Percentiles rank a stretch among this genome's conserved stretches.
Evolutionary conservation across 2,329 filamentous ascomycete genomes (phyloP).

Genomic region (Apiospora aurea): DNA sequence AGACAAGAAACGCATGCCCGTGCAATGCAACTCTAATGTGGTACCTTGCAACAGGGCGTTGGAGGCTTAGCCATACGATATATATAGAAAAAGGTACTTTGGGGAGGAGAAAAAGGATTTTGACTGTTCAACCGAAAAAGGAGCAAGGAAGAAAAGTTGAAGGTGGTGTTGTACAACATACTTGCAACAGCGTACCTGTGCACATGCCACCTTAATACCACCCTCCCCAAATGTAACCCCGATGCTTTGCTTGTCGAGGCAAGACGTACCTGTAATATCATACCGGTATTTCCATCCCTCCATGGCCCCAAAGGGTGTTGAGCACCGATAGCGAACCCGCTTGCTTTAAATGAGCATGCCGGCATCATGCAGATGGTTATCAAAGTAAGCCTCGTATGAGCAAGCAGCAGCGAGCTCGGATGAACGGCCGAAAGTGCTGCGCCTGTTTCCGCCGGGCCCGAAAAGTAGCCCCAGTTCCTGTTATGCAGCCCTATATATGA

Average conservation of each 20-base stretch:
- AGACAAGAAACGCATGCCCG: constrained; percentile 10
- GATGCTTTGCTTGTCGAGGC: not conserved
- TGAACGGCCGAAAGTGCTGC: not conserved
- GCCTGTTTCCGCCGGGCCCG: not conserved
- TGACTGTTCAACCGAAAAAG: not conserved
- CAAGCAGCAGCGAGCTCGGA: not conserved
- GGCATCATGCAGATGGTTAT: not conserved
- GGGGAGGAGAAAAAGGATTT: not conserved
- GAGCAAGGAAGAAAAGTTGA: not conserved
- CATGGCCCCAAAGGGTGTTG: not conserved
- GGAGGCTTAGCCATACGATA: not conserved
- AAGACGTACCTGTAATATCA: not conserved
- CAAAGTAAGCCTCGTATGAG: not conserved
- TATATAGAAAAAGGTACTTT: not conserved
- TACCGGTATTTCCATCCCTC: not conserved
- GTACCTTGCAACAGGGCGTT: not conserved
- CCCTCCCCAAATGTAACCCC: not conserved
- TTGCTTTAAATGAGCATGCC: not conserved
- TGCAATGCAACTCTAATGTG: constrained; percentile 6
- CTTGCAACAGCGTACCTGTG: not conserved
- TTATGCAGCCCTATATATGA: not conserved
- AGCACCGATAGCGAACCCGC: not conserved
- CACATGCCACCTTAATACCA: not conserved
- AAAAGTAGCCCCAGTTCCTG: not conserved
- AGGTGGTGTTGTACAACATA: not conserved